These are phyloP conservation scores for Coffea humblotiana DNA, from an alignment of 305 asterid species.

Conservation along the genomic window DNA sequence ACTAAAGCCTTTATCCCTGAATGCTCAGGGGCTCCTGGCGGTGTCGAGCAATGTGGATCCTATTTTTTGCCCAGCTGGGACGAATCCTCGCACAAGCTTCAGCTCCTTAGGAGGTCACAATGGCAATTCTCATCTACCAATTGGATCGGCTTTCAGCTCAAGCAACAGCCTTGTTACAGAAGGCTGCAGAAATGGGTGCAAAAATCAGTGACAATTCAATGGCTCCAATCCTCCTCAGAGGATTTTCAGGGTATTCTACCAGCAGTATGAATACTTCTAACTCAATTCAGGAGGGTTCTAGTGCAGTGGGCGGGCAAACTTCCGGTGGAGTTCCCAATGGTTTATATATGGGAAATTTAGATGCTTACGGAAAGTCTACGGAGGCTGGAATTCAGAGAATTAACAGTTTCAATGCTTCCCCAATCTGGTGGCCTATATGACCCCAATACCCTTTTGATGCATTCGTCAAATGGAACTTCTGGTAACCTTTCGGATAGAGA, in stretches of 20 bases:
- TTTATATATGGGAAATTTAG: constrained; percentile 4
- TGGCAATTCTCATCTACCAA: background rate
- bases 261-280: background rate
- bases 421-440: constrained; percentile 2
- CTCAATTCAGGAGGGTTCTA: constrained; percentile 6
- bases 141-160: constrained; percentile 18
- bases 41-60: constrained; percentile 3
- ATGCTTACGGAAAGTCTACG: background rate
- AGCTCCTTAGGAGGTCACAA: background rate
- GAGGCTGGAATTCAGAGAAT: background rate
- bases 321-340: background rate
- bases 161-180: constrained; percentile 25
- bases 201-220: constrained; percentile 21
- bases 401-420: background rate
- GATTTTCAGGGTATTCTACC: constrained; percentile 18
- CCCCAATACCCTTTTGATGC: background rate
- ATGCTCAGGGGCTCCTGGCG: background rate
- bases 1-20: background rate
- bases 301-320: constrained; percentile 5
- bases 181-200: constrained; percentile 29
- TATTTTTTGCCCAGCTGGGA: background rate
- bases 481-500: constrained; percentile 9
- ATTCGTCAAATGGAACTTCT: background rate
- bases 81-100: background rate
- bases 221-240: constrained; percentile 16